Evolutionary conservation across 2,329 filamentous ascomycete species (phyloP), one percentile per base, ranked within the genome.

Genomic region (Cadophora gregata): DNA sequence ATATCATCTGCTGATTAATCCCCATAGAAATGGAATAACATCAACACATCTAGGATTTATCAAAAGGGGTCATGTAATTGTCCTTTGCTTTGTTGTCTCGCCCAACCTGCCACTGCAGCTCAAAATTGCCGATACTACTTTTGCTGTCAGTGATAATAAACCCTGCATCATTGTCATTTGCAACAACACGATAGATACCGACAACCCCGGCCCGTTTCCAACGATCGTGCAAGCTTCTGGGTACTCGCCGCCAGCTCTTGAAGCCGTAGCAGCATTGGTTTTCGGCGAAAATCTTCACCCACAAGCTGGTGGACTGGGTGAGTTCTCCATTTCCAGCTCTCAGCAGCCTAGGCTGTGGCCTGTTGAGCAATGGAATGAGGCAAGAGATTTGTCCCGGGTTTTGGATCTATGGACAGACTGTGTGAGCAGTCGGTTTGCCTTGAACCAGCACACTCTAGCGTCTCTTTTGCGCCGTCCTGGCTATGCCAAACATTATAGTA

Each of bases 131-230:
- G 82, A 84, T 59, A 62, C 74, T 24, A 67, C 72, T 42, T 70
- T 73, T 45, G 73, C 73, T 36, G 75, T 83, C 36, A 82, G 81
- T 62, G 83, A 85, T 19, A 75, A 82, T 55, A 82, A 81, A 24
- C 84, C 83, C 12, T 81, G 84, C 48, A 80, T 88, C 48, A 76
- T 88, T 42, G 78, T 88, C 59, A 79, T 84, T 14, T 87, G 85
- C 71, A 85, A 82, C 74, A 77, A 80, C 55, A 65, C 83, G 45
- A 75, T 77, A 31, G 78, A 81, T 33, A 72, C 81, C 21, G 72
- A 79, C 33, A 78, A 80, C 67, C 72, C 75, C 16, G 76, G 78
- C 16, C 70, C 70, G 12, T 86, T 88, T 66, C 81, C 83, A n/a
- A 85, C 86, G 1, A 74, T 87, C 27, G 73, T 88, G 3, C 81